Evolutionary conservation across 2,329 filamentous ascomycete species (phyloP).

Genomic region (Emergomyces africanus): DNA sequence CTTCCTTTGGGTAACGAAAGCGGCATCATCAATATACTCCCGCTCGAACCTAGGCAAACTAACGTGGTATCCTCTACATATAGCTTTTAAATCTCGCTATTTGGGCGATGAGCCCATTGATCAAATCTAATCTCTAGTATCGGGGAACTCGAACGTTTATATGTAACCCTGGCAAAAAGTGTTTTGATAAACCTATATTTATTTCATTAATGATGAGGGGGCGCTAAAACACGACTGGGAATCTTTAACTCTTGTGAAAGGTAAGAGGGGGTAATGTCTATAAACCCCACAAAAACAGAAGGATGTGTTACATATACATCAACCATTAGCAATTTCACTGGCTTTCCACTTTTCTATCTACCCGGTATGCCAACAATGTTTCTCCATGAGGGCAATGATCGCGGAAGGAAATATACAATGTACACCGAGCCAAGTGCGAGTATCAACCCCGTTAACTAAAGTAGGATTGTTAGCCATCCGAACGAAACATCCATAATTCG

Average conservation of each 20-base stretch:
- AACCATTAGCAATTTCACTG: neutral
- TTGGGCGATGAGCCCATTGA: slow-evolving; percentile 23
- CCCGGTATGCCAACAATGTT: slow-evolving; percentile 34
- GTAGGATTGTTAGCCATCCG: slow-evolving; percentile 5
- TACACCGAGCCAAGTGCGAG: slow-evolving; percentile 38
- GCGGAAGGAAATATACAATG: slow-evolving; percentile 39
- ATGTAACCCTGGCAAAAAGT: neutral
- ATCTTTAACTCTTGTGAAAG: neutral
- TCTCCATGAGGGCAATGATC: slow-evolving; percentile 31
- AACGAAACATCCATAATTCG: neutral
- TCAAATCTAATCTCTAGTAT: neutral
- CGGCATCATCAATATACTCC: neutral
- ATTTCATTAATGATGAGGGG: neutral
- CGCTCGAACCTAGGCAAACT: neutral
- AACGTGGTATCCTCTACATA: slow-evolving; percentile 9
- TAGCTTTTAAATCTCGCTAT: slow-evolving; percentile 26
- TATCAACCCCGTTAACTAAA: slow-evolving; percentile 38
- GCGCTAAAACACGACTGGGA: neutral
- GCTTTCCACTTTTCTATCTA: slow-evolving; percentile 13
- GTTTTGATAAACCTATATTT: neutral
- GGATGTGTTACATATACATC: neutral
- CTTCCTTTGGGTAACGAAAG: neutral
- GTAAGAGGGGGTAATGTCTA: neutral
- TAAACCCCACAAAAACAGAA: slow-evolving; percentile 1
- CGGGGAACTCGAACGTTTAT: neutral